These are phyloP conservation scores for Hymenoscyphus occultus DNA, from an alignment of 2,329 filamentous ascomycete genomes.

Conservation along the genomic window DNA sequence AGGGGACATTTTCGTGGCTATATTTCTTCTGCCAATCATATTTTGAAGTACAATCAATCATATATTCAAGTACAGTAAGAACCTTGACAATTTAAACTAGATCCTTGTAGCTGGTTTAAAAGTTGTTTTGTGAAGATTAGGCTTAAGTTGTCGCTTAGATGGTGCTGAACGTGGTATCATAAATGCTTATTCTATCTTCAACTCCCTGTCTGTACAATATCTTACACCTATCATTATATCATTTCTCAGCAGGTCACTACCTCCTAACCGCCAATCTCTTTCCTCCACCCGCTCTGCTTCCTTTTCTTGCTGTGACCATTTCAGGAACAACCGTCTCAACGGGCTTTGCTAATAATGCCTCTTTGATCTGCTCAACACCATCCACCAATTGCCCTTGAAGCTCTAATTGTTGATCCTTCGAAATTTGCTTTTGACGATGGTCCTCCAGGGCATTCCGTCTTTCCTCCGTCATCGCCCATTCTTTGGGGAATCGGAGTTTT, in stretches of 20 bases:
- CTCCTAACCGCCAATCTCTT: slow-evolving; percentile 32
- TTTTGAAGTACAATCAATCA: not conserved
- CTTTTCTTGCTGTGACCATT: slow-evolving; percentile 26
- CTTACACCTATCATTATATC: slow-evolving; percentile 22
- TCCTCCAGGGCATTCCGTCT: slow-evolving; percentile 63
- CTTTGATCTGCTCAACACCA: slow-evolving; percentile 49
- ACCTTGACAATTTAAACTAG: too few relatives aligned
- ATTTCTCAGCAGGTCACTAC: slow-evolving; percentile 12
- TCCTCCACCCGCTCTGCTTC: slow-evolving; percentile 9
- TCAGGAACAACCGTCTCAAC: slow-evolving; percentile 30
- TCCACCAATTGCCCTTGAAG: slow-evolving; percentile 57
- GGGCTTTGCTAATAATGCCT: slow-evolving; percentile 34
- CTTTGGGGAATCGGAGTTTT: slow-evolving; percentile 70
- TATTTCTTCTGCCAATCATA: not conserved
- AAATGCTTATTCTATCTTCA: slow-evolving; percentile 4
- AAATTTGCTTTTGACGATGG: slow-evolving; percentile 49
- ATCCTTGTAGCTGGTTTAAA: not conserved
- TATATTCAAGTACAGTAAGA: too few relatives aligned
- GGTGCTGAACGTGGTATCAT: slow-evolving; percentile 7
- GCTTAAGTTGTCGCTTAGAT: not conserved
- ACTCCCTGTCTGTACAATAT: slow-evolving; percentile 24
- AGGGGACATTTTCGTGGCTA: not conserved
- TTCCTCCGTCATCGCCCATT: slow-evolving; percentile 76
- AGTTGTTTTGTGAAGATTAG: not conserved
- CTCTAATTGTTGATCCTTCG: slow-evolving; percentile 53